Percentiles rank a stretch among this genome's conserved stretches.
phyloP scores from a whole-genome alignment of 495 filamentous ascomycete species.

The Aspergillus cristatus region DNA sequence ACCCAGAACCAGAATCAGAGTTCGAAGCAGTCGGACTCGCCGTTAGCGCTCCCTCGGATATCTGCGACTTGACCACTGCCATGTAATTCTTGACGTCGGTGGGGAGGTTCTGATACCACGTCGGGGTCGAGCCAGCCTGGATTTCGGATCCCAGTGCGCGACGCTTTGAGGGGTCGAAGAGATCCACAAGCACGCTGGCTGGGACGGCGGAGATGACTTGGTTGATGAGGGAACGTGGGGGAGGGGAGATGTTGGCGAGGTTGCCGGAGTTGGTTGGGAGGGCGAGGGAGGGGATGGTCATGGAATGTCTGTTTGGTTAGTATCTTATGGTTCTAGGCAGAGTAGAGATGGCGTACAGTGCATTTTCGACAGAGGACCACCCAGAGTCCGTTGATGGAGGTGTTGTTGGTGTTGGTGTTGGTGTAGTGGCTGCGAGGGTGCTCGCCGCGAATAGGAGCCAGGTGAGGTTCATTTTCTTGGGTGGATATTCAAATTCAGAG shows the following conservation, averaged over 20 bases:
- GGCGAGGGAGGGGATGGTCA: neutral
- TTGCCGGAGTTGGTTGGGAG: slow-evolving; percentile 14
- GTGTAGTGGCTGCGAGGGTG: no score
- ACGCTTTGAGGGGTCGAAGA: slow-evolving; percentile 19
- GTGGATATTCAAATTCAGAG: no score
- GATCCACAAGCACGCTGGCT: slow-evolving; percentile 14
- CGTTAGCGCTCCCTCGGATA: slow-evolving; percentile 20
- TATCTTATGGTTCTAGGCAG: no score
- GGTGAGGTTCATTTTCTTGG: slow-evolving; percentile 42
- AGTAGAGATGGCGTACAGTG: no score
- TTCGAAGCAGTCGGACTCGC: neutral
- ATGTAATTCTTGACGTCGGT: slow-evolving; percentile 25
- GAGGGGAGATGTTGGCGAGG: slow-evolving; percentile 24
- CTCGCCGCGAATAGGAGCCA: no score
- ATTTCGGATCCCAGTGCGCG: slow-evolving; percentile 22
- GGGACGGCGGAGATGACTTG: slow-evolving; percentile 23
- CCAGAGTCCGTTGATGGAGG: neutral
- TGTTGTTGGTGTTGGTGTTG: no score
- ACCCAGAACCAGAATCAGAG: neutral
- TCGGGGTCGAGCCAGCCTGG: slow-evolving; percentile 20
- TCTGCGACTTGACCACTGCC: slow-evolving; percentile 20
- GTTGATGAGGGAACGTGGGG: slow-evolving; percentile 17
- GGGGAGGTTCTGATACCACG: slow-evolving; percentile 23
- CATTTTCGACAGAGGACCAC: neutral
- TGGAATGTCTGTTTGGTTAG: neutral